Percentiles rank a stretch among this genome's conserved stretches.
Evolutionary conservation across 257 asterid genomes (phyloP).

Genomic region (Verbascum thapsus): DNA sequence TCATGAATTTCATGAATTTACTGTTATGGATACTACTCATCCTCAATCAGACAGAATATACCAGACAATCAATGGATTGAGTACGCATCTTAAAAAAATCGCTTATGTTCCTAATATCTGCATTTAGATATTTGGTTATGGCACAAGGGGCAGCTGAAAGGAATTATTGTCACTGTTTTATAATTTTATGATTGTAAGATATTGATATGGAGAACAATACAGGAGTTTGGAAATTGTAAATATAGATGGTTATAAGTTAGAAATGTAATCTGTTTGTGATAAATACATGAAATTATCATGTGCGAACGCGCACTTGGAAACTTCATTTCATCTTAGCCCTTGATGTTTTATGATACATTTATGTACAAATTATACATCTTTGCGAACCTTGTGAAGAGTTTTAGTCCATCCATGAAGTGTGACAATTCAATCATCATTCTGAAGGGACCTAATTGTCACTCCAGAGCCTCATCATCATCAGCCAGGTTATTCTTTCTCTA

Average conservation of each 20-base stretch:
- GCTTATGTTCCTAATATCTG: conserved; percentile 32
- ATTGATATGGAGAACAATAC: conserved; percentile 12
- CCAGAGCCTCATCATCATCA: neutral
- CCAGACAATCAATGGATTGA: conserved; percentile 52
- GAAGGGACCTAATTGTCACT: neutral
- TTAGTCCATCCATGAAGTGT: neutral
- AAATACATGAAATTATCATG: neutral
- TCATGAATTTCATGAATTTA: conserved; percentile 62
- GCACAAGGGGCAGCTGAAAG: neutral
- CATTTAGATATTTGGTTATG: conserved; percentile 21
- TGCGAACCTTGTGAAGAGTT: neutral
- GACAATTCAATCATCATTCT: conserved; percentile 5
- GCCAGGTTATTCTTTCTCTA: no score
- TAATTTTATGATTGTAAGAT: conserved; percentile 20
- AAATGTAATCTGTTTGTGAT: conserved; percentile 15
- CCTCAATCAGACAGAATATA: conserved; percentile 59
- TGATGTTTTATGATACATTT: neutral
- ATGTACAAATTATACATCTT: neutral
- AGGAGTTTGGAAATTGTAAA: conserved; percentile 26
- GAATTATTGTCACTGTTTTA: conserved; percentile 13
- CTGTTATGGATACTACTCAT: conserved; percentile 66
- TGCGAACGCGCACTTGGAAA: neutral
- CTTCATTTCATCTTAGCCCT: no score
- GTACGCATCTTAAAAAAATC: conserved; percentile 52
- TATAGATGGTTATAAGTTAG: conserved; percentile 25